These are phyloP conservation scores for Breviolum minutum DNA, from an alignment of 73 alveolate genomes.

Conservation along the genomic window DNA sequence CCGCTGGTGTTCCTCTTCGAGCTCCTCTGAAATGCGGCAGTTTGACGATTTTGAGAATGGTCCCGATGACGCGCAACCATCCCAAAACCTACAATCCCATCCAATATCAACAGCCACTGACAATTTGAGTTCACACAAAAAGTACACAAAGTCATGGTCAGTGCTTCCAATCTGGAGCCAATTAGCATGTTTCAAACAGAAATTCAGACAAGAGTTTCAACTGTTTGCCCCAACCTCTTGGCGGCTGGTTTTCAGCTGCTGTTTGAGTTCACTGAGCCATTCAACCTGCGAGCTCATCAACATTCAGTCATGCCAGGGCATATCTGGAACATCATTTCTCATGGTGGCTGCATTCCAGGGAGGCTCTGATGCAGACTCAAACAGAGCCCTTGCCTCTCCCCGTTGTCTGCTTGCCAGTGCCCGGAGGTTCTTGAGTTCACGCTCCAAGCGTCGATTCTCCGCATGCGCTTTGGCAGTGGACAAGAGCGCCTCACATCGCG, in stretches of 20 bases:
- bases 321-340: no score
- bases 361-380: no score
- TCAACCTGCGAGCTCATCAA: not conserved
- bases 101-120: not conserved
- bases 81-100: not conserved
- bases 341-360: no score
- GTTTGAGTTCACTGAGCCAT: slow-evolving; percentile 48
- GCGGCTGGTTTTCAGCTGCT: slow-evolving; percentile 72
- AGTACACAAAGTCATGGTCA: no score
- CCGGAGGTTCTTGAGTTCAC: slow-evolving; percentile 40
- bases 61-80: not conserved
- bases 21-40: slow-evolving; percentile 3
- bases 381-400: slow-evolving; percentile 14
- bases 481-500: slow-evolving; percentile 40
- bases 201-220: no score
- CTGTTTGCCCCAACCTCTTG: slow-evolving; percentile 12
- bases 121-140: not conserved
- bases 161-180: no score
- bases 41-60: no score
- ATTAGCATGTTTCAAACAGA: no score
- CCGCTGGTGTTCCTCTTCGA: slow-evolving; percentile 59
- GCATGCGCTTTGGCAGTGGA: slow-evolving; percentile 87
- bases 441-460: slow-evolving; percentile 81
- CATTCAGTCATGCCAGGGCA: no score
- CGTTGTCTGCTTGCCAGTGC: slow-evolving; percentile 62